Conservation (phyloP, 2,329 filamentous ascomycete genomes). For the Cladophialophora immunda region DNA sequence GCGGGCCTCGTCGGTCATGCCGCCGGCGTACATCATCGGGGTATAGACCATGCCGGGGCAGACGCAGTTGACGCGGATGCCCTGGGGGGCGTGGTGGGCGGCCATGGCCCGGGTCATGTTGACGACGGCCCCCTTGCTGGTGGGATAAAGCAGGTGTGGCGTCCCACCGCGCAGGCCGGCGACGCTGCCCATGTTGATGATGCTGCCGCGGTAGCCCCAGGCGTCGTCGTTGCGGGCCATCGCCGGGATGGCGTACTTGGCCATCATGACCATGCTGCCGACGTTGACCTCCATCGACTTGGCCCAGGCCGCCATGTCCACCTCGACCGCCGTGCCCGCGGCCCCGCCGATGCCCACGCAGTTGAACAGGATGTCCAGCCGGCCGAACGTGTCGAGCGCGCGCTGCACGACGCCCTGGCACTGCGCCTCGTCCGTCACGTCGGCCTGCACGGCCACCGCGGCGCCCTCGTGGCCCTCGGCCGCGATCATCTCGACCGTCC, state of each 20-base stretch:
- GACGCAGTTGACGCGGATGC: conserved; percentile 65
- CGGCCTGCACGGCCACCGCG: conserved; percentile 57
- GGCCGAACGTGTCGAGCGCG: conserved; percentile 61
- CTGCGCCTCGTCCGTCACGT: conserved; percentile 64
- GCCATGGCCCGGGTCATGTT: conserved; percentile 67
- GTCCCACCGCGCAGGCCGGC: conserved; percentile 65
- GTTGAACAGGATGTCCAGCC: conserved; percentile 71
- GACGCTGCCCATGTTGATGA: conserved; percentile 71
- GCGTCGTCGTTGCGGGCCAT: conserved; percentile 65
- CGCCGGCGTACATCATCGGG: conserved; percentile 62
- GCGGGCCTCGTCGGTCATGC: conserved; percentile 61
- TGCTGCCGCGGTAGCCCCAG: conserved; percentile 54
- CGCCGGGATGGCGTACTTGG: conserved; percentile 67
- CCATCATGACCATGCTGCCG: conserved; percentile 71
- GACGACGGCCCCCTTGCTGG: conserved; percentile 63
- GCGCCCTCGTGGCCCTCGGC: conserved; percentile 49
- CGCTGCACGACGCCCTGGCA: conserved; percentile 56
- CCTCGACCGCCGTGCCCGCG: conserved; percentile 66
- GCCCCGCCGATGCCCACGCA: conserved; percentile 70
- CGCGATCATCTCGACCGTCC: conserved; percentile 63
- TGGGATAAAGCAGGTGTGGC: conserved; percentile 63
- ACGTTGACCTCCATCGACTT: conserved; percentile 69
- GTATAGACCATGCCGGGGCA: conserved; percentile 66
- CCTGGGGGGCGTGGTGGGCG: conserved; percentile 60
- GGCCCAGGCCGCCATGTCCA: conserved; percentile 68